Conservation (phyloP, 2,329 filamentous ascomycete species). For the Colletotrichum plurivorum region DNA sequence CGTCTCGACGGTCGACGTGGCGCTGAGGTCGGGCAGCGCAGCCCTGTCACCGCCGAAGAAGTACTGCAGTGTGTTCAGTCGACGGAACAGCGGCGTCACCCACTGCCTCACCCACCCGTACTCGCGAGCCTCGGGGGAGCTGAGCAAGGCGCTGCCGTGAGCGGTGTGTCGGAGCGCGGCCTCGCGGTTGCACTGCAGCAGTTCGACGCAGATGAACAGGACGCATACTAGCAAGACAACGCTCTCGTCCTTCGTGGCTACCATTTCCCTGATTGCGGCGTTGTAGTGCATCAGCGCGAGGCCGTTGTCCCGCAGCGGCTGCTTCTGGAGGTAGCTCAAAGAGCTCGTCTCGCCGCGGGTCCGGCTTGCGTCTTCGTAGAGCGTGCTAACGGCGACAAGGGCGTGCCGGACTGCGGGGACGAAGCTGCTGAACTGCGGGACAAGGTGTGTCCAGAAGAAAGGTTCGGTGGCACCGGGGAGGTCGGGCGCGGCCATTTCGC, state of each 20-base stretch:
- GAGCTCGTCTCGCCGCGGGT: neutral
- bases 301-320: neutral
- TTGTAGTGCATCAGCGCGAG: slow-evolving; percentile 46
- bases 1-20: neutral
- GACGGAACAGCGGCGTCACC: slow-evolving; percentile 22
- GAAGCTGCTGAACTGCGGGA: slow-evolving; percentile 59
- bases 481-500: slow-evolving; percentile 29
- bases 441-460: slow-evolving; percentile 60
- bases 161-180: slow-evolving; percentile 53
- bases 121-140: neutral
- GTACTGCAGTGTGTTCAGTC: slow-evolving; percentile 9
- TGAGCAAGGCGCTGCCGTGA: slow-evolving; percentile 29
- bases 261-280: slow-evolving; percentile 44
- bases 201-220: slow-evolving; percentile 67
- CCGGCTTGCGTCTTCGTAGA: slow-evolving; percentile 54
- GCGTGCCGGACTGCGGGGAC: slow-evolving; percentile 64
- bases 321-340: neutral
- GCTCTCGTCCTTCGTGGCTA: slow-evolving; percentile 44
- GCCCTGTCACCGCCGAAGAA: slow-evolving; percentile 6
- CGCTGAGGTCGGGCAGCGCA: slow-evolving; percentile 35
- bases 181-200: slow-evolving; percentile 62
- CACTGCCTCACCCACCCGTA: slow-evolving; percentile 14
- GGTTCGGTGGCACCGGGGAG: slow-evolving; percentile 27
- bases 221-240: slow-evolving; percentile 61
- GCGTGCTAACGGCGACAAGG: slow-evolving; percentile 63